phyloP scores from a whole-genome alignment of 1,284 basidiomycete species.

The Phylloboletellus chloephorus region DNA sequence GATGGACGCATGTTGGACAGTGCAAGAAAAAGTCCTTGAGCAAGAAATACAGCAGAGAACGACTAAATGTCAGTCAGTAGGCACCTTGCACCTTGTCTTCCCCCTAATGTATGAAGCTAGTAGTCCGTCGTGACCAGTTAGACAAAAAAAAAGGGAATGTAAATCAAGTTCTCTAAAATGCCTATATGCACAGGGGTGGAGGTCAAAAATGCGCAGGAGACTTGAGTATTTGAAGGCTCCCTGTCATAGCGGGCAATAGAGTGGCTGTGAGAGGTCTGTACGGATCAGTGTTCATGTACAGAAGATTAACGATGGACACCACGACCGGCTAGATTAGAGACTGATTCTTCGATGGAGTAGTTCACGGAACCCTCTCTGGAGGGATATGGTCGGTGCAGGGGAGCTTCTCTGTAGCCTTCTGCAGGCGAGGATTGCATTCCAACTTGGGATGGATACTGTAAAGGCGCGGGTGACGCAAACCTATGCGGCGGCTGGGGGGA shows the following conservation, averaged over 20 bases:
- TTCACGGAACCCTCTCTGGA: conserved; percentile 14
- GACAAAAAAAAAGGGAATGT: too few relatives aligned
- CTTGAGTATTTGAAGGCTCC: conserved; percentile 3
- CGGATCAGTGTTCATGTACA: neutral
- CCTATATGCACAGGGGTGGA: too few relatives aligned
- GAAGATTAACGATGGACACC: conserved; percentile 33
- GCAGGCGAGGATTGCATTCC: conserved; percentile 23
- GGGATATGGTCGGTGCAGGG: conserved; percentile 44
- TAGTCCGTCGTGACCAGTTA: conserved; percentile 7
- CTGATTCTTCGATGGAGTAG: conserved; percentile 13
- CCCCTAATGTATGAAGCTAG: conserved; percentile 14
- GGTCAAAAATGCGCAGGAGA: too few relatives aligned
- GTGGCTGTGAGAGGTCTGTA: conserved; percentile 3
- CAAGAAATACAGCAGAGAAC: conserved; percentile 20
- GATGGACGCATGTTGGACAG: neutral
- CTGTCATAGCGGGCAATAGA: conserved; percentile 21
- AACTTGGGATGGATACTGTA: conserved; percentile 29
- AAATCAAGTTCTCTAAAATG: too few relatives aligned
- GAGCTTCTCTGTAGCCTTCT: conserved; percentile 40
- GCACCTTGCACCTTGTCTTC: conserved; percentile 1
- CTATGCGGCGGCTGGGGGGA: conserved; percentile 12
- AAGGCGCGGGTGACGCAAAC: conserved; percentile 14
- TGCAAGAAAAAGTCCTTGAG: neutral
- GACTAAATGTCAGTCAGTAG: conserved; percentile 14
- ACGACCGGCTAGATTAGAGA: conserved; percentile 28